Percentiles rank a stretch among this genome's conserved stretches.
phyloP scores from a whole-genome alignment of 2,329 filamentous ascomycete genomes.

The Phyllosticta paracitricarpa region DNA sequence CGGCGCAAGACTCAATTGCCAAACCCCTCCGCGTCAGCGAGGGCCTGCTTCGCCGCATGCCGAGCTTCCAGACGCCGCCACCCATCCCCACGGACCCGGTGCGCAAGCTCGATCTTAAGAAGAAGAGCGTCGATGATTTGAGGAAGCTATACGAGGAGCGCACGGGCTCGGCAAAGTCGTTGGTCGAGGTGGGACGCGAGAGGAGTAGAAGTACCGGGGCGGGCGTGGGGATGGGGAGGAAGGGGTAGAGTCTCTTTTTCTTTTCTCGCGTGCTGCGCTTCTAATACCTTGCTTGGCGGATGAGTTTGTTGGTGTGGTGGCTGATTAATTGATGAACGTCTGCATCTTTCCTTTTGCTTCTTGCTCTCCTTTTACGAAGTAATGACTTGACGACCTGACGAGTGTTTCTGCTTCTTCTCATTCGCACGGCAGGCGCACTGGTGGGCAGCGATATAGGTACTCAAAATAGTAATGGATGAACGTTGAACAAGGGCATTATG shows the following conservation, averaged over 20 bases:
- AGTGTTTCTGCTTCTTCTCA: too few species aligned
- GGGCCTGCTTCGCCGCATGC: constrained; percentile 37
- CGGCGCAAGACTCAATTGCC: constrained; percentile 14
- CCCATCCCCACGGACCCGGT: constrained; percentile 11
- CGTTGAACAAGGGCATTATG: too few species aligned
- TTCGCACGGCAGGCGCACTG: too few species aligned
- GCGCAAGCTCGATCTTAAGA: constrained; percentile 32
- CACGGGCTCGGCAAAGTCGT: constrained; percentile 28
- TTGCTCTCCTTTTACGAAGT: background rate
- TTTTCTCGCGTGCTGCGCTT: too few species aligned
- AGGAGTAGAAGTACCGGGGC: background rate
- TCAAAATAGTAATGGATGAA: too few species aligned
- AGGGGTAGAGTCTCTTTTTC: too few species aligned
- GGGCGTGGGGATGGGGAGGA: too few species aligned
- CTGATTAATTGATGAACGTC: too few species aligned
- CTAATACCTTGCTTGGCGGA: too few species aligned
- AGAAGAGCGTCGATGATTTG: constrained; percentile 38
- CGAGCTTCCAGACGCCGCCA: constrained; percentile 28
- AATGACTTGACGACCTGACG: background rate
- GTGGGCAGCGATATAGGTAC: too few species aligned
- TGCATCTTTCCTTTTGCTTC: background rate
- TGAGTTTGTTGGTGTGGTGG: too few species aligned
- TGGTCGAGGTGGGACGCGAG: constrained; percentile 17
- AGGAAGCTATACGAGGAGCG: constrained; percentile 39
- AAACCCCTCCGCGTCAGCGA: constrained; percentile 29